Evolutionary conservation across 495 filamentous ascomycete species (phyloP), one percentile per base, ranked within the genome.

Genomic region (Trichoderma reesei): DNA sequence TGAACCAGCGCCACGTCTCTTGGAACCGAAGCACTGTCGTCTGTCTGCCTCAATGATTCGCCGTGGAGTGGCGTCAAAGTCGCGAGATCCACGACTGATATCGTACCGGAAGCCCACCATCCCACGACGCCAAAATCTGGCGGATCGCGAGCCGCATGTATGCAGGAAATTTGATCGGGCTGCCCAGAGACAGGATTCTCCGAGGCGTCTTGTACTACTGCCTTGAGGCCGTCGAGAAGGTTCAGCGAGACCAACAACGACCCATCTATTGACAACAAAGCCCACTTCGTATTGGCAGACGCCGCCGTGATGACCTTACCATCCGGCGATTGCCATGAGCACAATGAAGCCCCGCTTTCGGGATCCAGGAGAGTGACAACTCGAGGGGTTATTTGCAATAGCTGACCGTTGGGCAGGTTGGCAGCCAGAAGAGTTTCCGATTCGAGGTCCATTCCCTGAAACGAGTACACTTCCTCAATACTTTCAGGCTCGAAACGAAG

Each of bases 391-490:
- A 96, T 86, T 73, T 98, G 95, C 26, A 97, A 72, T 36, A 96
- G 68, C 46, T 84, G 82, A 8, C 80, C 82, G 26, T 79, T 75
- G 0, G 83, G 76, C 13, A 94, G 64, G 68, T 88, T 89, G 36
- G 74, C 71, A 2, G 86, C 86, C 20, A 92, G 69, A 6, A 98
- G 76, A n/a, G 92, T 96, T 63, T 78, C 84, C 67, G 90, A 82
- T 41, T 82, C 74, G 41, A 98, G 72, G 8, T 77, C 69, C 62
- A 99, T 81, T 0, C 90, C 89, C 31, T 82, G 76, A 68, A 90
- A 92, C 0, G 80, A 73, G 8, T 89, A 85, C 20, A 96, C 67
- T 72, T 99, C 95, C 71, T 97, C 92, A 2, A 96, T 86, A 4
- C 90, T 92, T 36, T 86, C 78, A 0, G 78, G 41, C 59, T 83